These are phyloP conservation scores for Pouteria campechiana DNA, from an alignment of 179 eudicot species.

Conservation along the genomic window DNA sequence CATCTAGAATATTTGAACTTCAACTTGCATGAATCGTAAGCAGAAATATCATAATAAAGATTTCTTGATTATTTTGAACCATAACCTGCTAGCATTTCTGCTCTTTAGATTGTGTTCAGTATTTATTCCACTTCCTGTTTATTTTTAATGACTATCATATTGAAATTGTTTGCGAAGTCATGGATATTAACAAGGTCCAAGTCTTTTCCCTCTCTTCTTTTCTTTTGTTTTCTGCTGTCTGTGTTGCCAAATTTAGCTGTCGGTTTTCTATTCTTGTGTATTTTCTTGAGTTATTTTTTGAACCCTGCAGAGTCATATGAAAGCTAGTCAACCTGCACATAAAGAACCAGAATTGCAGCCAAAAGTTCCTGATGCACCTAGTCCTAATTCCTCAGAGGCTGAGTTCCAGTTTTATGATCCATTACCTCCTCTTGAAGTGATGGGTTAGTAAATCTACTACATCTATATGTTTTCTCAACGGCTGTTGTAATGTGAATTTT, in stretches of 20 bases:
- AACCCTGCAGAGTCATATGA: conserved; percentile 52
- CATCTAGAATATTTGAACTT: no score
- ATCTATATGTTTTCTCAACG: background rate
- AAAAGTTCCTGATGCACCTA: conserved; percentile 22
- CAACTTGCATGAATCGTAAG: no score
- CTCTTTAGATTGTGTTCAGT: no score
- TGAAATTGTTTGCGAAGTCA: no score
- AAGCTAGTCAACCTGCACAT: conserved; percentile 24
- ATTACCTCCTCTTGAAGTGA: conserved; percentile 20
- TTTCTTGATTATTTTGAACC: no score
- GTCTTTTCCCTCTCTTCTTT: background rate
- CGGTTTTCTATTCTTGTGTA: background rate
- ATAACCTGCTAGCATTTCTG: no score
- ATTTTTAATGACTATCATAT: no score
- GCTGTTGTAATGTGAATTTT: no score
- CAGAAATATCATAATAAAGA: no score
- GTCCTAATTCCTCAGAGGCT: conserved; percentile 13
- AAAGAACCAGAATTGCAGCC: conserved; percentile 31
- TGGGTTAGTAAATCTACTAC: conserved; percentile 23
- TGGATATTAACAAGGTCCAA: no score
- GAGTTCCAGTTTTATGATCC: conserved; percentile 11
- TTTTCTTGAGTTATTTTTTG: conserved; percentile 2
- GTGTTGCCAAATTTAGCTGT: background rate
- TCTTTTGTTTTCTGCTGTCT: conserved; percentile 1
- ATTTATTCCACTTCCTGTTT: no score